Base-by-base conservation (phyloP, 768 basidiomycete genomes). In the Panaeolus cyanescens region DNA sequence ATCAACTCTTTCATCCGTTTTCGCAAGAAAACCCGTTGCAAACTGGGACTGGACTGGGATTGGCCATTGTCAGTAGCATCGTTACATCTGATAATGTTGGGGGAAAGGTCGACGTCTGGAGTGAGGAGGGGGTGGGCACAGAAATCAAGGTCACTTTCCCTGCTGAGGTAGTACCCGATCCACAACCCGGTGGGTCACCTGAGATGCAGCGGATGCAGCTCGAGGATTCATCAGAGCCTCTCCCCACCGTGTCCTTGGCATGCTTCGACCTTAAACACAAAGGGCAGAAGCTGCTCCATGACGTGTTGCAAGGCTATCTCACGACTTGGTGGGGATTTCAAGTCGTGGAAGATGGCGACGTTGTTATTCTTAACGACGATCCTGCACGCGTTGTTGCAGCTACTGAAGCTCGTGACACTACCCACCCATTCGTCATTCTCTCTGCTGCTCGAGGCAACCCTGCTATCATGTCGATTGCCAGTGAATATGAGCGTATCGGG, bases 1-100 rank as follows among this genome's bases (percentile, higher is more conserved):
- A 97, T 67, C 93, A 96, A 76, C 80, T 98, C 5, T 98, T 97
- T 78, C 96, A 96, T 67, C 96, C 96, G 0, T 98, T 98, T 76
- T 95, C 95, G 0, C 96, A 98, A 77, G 96, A 97, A 74, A 96
- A 96, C 66, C 95, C 95, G 0, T 73, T 96, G 5, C 94, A 96
- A 68, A 88, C 93, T 1, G 95, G 95, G 1, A 97, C 95, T 1
- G 96, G 95, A 5, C 84, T 98, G 7, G 96, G 96, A 9, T 86
- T 97, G 22, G 95, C 96, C 32, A 97, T 98, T 65, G 96, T 97
- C 70, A 94, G 91, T 77, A 93, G 90, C 66, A 97, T 97, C 64
- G 85, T 96, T 34, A 86, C 85, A 15, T 93, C 93, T 2, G 88
- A 91, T 45, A 91, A 88, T 64, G 88, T 98, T 56, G 85, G 88